Evolutionary conservation across 2,329 filamentous ascomycete species (phyloP), one percentile per base, ranked within the genome.

Genomic region (Colletotrichum musicola): DNA sequence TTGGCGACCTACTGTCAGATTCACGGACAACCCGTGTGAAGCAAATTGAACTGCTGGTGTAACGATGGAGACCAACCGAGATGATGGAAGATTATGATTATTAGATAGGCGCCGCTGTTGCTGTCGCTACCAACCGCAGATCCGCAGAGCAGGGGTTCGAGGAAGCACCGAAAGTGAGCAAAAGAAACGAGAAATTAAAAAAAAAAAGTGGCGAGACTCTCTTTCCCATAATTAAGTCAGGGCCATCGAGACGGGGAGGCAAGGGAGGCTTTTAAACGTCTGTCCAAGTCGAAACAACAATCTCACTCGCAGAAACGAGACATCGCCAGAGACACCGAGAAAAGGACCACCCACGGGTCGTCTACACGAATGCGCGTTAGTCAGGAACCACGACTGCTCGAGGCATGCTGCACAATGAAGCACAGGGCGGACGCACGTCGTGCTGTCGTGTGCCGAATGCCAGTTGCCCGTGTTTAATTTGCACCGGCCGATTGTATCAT

Each of bases 261-360:
- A 69, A 69, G 62, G 61, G 66, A 66, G 66, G 44, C 66, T 40
- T 69, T 66, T 57, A 47, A 14, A 61, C 62, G 30, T 61, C 61
- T 55, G 30, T 64, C 20, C 35, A 27, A 64, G 38, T 57, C 40
- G 27, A 42, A 50, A 46, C 59, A 40, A 7, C 44, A 18, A 46
- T 63, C 53, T 54, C 61, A 13, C 14, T 27, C 25, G 16, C 12
- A 62, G 50, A 54, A 22, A 54, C 22, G 50, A 54, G 38, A 54
- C 22, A 62, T 54, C n/a, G 59, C 44, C 18, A 30, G 30, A 27
- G 47, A 53, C 58, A 44, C 38, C 14, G 58, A 27, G 14, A 40
- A 42, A 64, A 59, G 60, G 61, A 59, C 59, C 64, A 59, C 62
- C 40, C 46, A 25, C 30, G 30, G 44, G 12, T 46, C 44, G 14